These are phyloP conservation scores for Botrytis sinoallii DNA, from an alignment of 2,329 filamentous ascomycete species.

Conservation along the genomic window DNA sequence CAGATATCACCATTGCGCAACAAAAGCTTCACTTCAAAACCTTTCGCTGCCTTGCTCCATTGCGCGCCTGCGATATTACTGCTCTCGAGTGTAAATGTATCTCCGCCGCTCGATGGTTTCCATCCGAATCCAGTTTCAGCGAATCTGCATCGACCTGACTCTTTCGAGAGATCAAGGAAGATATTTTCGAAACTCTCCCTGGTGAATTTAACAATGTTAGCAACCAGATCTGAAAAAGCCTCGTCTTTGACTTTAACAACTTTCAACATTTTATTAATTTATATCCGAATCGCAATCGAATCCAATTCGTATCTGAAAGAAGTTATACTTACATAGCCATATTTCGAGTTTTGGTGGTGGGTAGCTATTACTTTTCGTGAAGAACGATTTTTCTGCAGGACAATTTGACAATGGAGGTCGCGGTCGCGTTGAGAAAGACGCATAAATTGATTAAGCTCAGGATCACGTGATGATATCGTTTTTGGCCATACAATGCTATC, in stretches of 20 bases:
- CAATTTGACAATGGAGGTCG: slow-evolving; percentile 8
- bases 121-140: slow-evolving; percentile 93
- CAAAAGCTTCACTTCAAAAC: slow-evolving; percentile 89
- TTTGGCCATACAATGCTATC: not conserved
- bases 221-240: not conserved
- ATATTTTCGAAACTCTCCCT: slow-evolving; percentile 97
- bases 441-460: slow-evolving; percentile 2
- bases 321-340: slow-evolving; percentile 19
- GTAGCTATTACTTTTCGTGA: not conserved
- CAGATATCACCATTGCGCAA: slow-evolving; percentile 81
- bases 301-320: not conserved
- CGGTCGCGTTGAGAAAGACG: slow-evolving; percentile 3
- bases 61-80: slow-evolving; percentile 82
- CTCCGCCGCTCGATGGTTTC: slow-evolving; percentile 83
- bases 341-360: not conserved
- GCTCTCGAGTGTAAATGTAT: slow-evolving; percentile 90
- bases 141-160: slow-evolving; percentile 89
- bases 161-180: slow-evolving; percentile 91
- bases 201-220: slow-evolving; percentile 20
- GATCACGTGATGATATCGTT: not conserved
- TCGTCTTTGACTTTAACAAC: not conserved
- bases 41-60: slow-evolving; percentile 91
- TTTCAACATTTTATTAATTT: not conserved
- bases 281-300: not conserved
- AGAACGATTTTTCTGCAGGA: slow-evolving; percentile 9